phyloP scores from a whole-genome alignment of 2,329 filamentous ascomycete genomes.

The Phyllachora maydis region DNA sequence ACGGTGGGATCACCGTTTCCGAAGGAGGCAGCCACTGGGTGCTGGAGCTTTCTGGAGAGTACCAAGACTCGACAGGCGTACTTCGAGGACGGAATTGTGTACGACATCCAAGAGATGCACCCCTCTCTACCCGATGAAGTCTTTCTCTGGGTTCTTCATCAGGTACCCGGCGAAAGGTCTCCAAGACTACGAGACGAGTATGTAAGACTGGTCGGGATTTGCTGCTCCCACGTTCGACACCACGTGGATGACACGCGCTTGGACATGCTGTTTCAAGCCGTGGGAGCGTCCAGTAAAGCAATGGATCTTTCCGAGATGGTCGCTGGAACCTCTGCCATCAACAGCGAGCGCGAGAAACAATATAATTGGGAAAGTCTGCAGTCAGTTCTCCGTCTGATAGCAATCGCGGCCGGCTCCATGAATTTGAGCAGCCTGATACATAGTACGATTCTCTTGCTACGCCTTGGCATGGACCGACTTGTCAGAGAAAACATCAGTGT shows the following conservation, averaged over 20 bases:
- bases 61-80: conserved; percentile 30
- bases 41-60: conserved; percentile 27
- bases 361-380: too few relatives aligned
- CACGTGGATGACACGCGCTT: too few relatives aligned
- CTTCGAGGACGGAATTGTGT: conserved; percentile 40
- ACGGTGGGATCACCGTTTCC: conserved; percentile 20
- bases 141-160: conserved; percentile 42
- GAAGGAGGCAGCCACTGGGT: conserved; percentile 13
- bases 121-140: conserved; percentile 37
- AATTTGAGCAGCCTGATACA: too few relatives aligned
- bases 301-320: too few relatives aligned
- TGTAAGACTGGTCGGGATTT: conserved; percentile 31
- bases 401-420: too few relatives aligned
- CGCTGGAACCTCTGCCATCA: too few relatives aligned
- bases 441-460: too few relatives aligned
- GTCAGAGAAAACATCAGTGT: conserved; percentile 21
- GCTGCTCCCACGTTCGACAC: too few relatives aligned
- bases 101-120: conserved; percentile 24
- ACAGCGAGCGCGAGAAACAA: too few relatives aligned
- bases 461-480: conserved; percentile 31
- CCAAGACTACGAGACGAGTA: conserved; percentile 39
- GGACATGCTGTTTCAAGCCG: too few relatives aligned
- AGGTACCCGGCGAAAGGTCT: conserved; percentile 33
- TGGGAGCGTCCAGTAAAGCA: too few relatives aligned
- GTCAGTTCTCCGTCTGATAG: too few relatives aligned